Conservation (phyloP, 345 rosid genomes). For the Sonneratia caseolaris region DNA sequence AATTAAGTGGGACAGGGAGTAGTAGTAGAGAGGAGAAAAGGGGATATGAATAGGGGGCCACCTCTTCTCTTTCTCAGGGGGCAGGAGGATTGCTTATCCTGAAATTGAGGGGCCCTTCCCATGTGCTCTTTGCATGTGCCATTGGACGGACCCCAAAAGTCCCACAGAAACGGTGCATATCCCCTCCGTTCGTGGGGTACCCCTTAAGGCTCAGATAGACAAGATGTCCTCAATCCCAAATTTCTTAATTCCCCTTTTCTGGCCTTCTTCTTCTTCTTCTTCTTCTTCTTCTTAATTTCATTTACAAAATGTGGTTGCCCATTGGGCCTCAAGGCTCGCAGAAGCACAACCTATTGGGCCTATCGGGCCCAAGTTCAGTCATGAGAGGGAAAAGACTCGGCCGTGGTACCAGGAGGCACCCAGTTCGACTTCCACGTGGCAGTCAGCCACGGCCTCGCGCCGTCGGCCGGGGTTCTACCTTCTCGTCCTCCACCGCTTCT, state of each 20-base stretch:
- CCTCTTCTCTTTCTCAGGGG: background rate
- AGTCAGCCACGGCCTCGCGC: background rate
- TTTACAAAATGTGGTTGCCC: background rate
- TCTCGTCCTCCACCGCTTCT: background rate
- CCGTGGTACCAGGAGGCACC: background rate
- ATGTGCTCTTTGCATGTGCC: slow-evolving; percentile 2
- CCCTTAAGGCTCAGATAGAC: no score
- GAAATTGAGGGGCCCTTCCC: background rate
- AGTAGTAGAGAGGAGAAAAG: background rate
- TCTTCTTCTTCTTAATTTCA: background rate
- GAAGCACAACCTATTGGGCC: background rate
- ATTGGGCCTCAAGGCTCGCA: background rate
- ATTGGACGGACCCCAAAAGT: slow-evolving; percentile 3
- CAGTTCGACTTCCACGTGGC: background rate
- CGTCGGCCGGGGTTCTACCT: background rate
- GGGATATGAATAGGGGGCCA: background rate
- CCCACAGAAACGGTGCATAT: background rate
- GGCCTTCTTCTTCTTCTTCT: background rate
- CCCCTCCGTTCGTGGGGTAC: background rate
- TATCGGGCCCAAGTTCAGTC: background rate
- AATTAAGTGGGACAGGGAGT: no score
- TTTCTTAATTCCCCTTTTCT: no score
- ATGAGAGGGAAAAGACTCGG: no score
- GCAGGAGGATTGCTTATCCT: background rate
- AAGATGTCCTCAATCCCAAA: no score